These are phyloP conservation scores for Cryphonectria parasitica DNA, from an alignment of 2,329 filamentous ascomycete species.

Conservation along the genomic window DNA sequence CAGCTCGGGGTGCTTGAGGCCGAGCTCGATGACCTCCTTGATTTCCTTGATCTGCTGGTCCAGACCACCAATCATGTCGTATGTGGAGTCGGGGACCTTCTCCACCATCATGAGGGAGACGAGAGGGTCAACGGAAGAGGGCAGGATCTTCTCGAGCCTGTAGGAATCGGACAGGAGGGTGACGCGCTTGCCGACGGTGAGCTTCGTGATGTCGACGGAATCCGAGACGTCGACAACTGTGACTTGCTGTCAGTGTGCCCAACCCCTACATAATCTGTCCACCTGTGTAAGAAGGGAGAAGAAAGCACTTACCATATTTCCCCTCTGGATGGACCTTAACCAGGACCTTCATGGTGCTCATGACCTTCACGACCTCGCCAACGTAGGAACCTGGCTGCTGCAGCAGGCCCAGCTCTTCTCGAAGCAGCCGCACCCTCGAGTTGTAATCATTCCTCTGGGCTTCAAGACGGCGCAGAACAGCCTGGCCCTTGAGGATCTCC, in stretches of 20 bases:
- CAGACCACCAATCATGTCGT: conserved; percentile 99
- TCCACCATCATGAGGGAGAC: conserved; percentile 99
- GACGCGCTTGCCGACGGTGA: conserved; percentile 96
- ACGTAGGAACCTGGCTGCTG: conserved; percentile 99
- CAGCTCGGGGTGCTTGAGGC: conserved; percentile 95
- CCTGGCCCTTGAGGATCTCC: conserved; percentile 98
- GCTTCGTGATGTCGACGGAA: conserved; percentile 90
- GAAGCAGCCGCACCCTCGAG: conserved; percentile 89
- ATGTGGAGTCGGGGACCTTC: conserved; percentile 98
- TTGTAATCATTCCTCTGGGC: conserved; percentile 99
- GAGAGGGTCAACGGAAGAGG: conserved; percentile 95
- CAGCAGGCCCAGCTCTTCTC: conserved; percentile 92
- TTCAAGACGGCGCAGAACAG: conserved; percentile 90
- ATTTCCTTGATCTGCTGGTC: conserved; percentile 99
- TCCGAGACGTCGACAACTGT: conserved; percentile 95
- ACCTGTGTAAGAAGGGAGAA: not conserved
- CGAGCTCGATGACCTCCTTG: conserved; percentile 99
- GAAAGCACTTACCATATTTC: conserved; percentile 82
- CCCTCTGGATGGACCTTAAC: conserved; percentile 99
- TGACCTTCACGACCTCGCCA: conserved; percentile 99
- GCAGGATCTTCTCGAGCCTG: conserved; percentile 98
- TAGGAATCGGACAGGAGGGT: conserved; percentile 96
- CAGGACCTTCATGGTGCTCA: conserved; percentile 98
- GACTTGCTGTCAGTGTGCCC: conserved; percentile 29
- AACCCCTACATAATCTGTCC: too few species aligned